Base-by-base conservation (phyloP, 176 grass and related monocot species). In the Oryza glumipatula region DNA sequence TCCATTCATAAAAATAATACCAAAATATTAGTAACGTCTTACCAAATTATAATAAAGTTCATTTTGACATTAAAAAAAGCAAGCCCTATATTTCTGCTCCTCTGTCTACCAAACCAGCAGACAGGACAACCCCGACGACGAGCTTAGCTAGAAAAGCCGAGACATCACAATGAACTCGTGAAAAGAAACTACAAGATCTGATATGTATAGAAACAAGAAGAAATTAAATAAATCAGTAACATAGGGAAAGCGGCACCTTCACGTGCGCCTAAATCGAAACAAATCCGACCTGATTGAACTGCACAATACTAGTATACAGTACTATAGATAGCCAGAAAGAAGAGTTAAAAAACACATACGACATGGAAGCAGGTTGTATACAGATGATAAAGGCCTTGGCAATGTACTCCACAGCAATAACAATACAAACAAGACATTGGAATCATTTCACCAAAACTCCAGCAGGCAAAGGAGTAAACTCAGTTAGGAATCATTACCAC, bases 401-500 rank as follows among this genome's bases (percentile, higher is more conserved):
- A 76, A 54, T 13, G 15, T 35, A 72, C 16, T 7, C 12, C 12
- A 21, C 48, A 3, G 3, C 0, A 73, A 21, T 7, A 16, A 48
- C 3, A 72, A 30, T 33, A 48, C 9, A 66, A 35, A 48, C 26
- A 32, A 48, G 12, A 47, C 16, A n/a, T 9, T 4, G 0, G 30
- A 9, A 11, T 10, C 61, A 70, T 19, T 45, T 26, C 33, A 83
- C 43, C 85, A 84, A 87, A 84, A 80, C 71, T 80, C 51, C 76
- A 80, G 67, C 76, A 76, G 6, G 33, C 43, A 44, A 33, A 52
- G 32, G 70, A 70, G 38, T 49, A 30, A 80, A 49, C 49, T 30
- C 30, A 65, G 65, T 84, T 71, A 54, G 47, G 69, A 80, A 76
- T 83, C 84, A 76, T 87, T 76, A 91, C 89, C 89, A 80, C 70